phyloP scores from a whole-genome alignment of 495 filamentous ascomycete genomes.

The Schizothecium vesticola region DNA sequence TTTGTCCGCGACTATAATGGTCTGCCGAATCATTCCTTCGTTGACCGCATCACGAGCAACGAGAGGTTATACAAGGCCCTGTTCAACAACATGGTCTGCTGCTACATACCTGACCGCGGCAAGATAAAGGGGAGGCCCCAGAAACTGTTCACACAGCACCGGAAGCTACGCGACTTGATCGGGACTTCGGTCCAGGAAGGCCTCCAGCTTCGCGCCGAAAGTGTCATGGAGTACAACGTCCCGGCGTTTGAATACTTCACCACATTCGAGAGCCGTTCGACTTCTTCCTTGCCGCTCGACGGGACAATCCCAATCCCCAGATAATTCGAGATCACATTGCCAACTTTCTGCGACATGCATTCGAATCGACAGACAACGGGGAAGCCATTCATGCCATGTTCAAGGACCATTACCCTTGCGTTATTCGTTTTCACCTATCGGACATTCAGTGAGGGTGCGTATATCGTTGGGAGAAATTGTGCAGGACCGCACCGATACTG shows the following conservation, averaged over 20 bases:
- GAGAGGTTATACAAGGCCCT: neutral
- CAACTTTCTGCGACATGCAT: neutral
- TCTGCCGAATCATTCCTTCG: neutral
- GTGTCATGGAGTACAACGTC: conserved; percentile 1
- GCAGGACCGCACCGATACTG: no score
- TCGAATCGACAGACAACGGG: neutral
- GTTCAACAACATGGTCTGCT: neutral
- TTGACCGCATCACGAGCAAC: neutral
- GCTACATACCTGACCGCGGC: neutral
- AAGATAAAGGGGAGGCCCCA: neutral
- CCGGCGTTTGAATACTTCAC: neutral
- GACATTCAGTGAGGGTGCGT: no score
- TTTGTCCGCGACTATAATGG: neutral
- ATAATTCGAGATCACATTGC: neutral
- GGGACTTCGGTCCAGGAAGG: neutral
- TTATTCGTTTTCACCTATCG: no score
- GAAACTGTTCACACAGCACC: neutral
- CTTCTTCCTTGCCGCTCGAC: neutral
- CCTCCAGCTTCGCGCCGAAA: neutral
- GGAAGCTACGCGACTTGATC: neutral
- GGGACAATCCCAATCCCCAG: neutral
- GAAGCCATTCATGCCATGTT: no score
- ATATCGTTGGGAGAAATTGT: no score
- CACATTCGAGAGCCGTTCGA: neutral
- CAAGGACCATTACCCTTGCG: no score